Base-by-base conservation (phyloP, 208 protist species). In the Polymyxa betae region DNA sequence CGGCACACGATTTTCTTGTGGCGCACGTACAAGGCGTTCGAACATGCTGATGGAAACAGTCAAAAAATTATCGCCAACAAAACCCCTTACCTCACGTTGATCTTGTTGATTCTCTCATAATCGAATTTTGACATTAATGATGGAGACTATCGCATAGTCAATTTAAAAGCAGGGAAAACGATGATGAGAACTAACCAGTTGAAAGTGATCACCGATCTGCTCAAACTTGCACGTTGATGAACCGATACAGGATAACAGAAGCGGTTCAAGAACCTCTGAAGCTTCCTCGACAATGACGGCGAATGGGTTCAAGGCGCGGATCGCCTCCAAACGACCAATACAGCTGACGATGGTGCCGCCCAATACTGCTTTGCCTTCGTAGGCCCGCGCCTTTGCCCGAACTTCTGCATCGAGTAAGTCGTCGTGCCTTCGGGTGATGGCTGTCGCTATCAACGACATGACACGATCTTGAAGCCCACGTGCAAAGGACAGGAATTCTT, bases 261-360 rank as follows among this genome's bases (percentile, higher is more conserved):
- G 64, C 0, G 89, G 89, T 45, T 91, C 89, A 0, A 91, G 89
- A n/a, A 91, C 89, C 20, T 91, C 89, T 0, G 89, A 91, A 29
- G 89, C 89, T 45, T 91, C 89, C 66, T 91, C 89, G 46, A 91
- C 66, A 32, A 91, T 45, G 66, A 91, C 45, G 0, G 89, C 89
- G 72, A 91, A 91, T 12, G 89, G 89, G 35, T 91, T 82, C 0
- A 45, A 29, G 0, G 49, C 35, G 38, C 89, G 89, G 89, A 91
- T 91, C 20, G 89, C 89, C 89, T 91, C 89, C 66, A 91, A 72
- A 49, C 89, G 89, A 20, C 54, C 66, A 38, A 91, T 91, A 38
- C 89, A 91, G 0, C 89, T 72, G 0, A 91, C 89, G 40, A 91
- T 91, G 0, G 89, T 91, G 1, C 89, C 89, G 0, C 89, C 89